Base-by-base conservation (phyloP, 768 basidiomycete genomes). In the Crucibulum laeve region DNA sequence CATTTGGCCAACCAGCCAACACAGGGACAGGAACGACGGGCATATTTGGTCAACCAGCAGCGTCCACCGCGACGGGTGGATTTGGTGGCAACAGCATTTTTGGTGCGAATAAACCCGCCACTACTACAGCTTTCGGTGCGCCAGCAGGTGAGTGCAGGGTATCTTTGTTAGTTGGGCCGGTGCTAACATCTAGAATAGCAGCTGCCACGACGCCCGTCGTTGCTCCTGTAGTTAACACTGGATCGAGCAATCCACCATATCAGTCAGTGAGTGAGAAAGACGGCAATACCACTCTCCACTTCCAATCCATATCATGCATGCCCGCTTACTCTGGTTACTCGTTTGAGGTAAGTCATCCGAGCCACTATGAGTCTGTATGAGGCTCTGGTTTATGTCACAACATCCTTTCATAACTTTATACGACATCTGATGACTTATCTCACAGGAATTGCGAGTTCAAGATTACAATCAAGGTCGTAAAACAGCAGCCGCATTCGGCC, bases 261-360 rank as follows among this genome's bases (percentile, higher is more conserved):
- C 59, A 61, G 34, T 63, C 69, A 4, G 79, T 70, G 48, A 58
- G 42, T 25, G 91, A 93, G 56, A 89, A 89, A 53, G 91, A 93
- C 45, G 51, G 67, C 14, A 68, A 40, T 39, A 45, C 64, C 10
- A 77, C 68, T 4, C 68, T 85, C 32, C 84, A 87, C 48, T 95
- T 86, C 61, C 91, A 94, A 62, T 77, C 82, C 26, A 91, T 91
- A 42, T 77, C 83, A 14, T 84, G 83, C 49, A 89, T 86, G 74
- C 86, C 86, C 13, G 74, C 75, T 14, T 95, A 92, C 57, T 64
- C 74, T 46, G 84, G 85, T 32, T 82, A 76, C 47, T 93, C 90
- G 17, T 77, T 88, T 48, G 91, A 84, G 73, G 88, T 81, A 51
- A 38, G 69, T 68, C 33, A 10, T 24, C 10, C 22, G 38, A 10